Base-by-base conservation (phyloP, 2,329 filamentous ascomycete species). In the Aureobasidium zeae region DNA sequence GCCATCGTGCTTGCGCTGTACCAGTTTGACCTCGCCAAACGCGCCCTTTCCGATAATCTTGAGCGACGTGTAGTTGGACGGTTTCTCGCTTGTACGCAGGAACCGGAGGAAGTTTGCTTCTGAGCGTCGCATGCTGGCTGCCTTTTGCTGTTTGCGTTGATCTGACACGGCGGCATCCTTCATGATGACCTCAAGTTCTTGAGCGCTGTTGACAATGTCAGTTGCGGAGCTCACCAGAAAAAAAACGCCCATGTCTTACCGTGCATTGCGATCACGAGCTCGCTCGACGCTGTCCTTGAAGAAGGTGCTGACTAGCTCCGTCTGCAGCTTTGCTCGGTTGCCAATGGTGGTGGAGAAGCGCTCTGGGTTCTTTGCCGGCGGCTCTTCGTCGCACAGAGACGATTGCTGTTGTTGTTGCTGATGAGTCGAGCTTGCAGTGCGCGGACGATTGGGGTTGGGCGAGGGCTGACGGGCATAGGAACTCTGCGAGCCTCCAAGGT, bases 11-110 rank as follows among this genome's bases (percentile, higher is more conserved):
- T 88, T 94, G 69, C 94, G 86, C 69, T 94, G 88, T 47, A 98
- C 91, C 49, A 98, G 74, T 68, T 94, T 94, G 57, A 98, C 91
- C 66, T 98, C 91, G 62, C 91, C 91, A 59, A 98, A 98, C 11
- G 91, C 91, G 65, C 91, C 91, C 73, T 98, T 98, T 59, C 91
- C 91, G 55, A 98, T 98, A 55, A 96, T 89, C 73, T 96, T 96
- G 65, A 96, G 75, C 1, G 89, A 96, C 51, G 80, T 79, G 72
- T 96, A 98, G 69, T 96, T 96, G 54, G 89, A 81, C 9, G 89
- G 87, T 64, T 82, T 83, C 62, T 96, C 88, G 64, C 86, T 89
- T 46, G 89, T 95, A 45, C 89, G 81, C 57, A 96, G 71, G 71
- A 96, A 95, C 28, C 89, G 86, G 51, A 98, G 72, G 64, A 94